Conservation (phyloP, 345 rosid genomes). For the Citrus medica region DNA sequence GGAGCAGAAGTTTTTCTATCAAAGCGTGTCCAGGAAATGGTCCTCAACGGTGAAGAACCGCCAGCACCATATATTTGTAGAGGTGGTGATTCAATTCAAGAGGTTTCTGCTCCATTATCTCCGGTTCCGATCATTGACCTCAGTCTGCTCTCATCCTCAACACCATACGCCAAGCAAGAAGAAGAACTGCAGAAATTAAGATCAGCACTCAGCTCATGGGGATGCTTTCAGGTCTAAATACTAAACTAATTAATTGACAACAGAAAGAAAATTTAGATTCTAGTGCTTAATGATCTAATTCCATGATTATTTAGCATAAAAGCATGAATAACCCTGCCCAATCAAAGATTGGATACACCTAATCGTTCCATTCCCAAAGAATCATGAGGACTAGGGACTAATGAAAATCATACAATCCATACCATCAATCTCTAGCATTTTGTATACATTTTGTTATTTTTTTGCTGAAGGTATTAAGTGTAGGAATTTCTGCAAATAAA, state of each 20-base stretch:
- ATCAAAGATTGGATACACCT: neutral
- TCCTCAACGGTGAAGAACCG: slow-evolving; percentile 27
- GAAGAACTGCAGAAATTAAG: slow-evolving; percentile 39
- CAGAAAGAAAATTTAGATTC: neutral
- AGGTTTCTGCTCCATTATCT: slow-evolving; percentile 20
- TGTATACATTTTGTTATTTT: neutral
- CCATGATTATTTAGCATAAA: neutral
- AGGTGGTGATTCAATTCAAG: slow-evolving; percentile 15
- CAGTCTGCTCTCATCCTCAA: slow-evolving; percentile 26
- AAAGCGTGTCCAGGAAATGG: slow-evolving; percentile 42
- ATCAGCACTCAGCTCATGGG: slow-evolving; percentile 49
- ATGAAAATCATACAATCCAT: neutral
- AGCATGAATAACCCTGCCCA: neutral
- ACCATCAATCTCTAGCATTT: neutral
- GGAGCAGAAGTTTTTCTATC: slow-evolving; percentile 28
- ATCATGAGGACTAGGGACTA: neutral
- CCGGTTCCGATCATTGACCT: slow-evolving; percentile 40
- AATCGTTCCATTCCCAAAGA: neutral
- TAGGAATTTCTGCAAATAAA: neutral
- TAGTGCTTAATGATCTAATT: neutral
- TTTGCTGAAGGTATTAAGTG: neutral
- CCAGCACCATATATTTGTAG: slow-evolving; percentile 24
- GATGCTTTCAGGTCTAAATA: slow-evolving; percentile 42
- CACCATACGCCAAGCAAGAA: slow-evolving; percentile 1
- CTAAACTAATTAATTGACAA: neutral